Percentiles rank a stretch among this genome's conserved stretches.
These are phyloP conservation scores for Porogramme epimiltina DNA, from an alignment of 1,284 basidiomycete species.

Conservation along the genomic window DNA sequence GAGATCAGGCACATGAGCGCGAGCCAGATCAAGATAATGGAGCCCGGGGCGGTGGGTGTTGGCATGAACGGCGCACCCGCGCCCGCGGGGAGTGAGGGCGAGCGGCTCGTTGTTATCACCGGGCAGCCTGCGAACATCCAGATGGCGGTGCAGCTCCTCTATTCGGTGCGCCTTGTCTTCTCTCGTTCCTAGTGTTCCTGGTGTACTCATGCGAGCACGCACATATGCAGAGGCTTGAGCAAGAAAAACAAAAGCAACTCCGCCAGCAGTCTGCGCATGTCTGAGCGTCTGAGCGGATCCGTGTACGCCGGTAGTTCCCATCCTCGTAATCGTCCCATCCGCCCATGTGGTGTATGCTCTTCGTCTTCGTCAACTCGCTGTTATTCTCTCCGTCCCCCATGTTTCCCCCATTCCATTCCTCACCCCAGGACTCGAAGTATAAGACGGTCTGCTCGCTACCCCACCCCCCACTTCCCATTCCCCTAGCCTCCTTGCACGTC, in stretches of 20 bases:
- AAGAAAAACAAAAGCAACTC: slow-evolving; percentile 85
- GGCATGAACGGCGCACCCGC: slow-evolving; percentile 68
- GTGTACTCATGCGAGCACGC: neutral
- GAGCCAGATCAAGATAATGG: slow-evolving; percentile 98
- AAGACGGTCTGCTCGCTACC: neutral
- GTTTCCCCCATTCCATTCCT: too few relatives aligned
- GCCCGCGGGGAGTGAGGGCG: slow-evolving; percentile 76
- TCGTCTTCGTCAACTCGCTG: slow-evolving; percentile 2
- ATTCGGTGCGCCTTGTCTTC: slow-evolving; percentile 62
- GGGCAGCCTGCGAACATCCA: slow-evolving; percentile 95
- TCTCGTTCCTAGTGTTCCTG: neutral
- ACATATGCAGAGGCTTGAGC: slow-evolving; percentile 72
- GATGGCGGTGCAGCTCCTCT: slow-evolving; percentile 93
- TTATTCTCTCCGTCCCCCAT: neutral
- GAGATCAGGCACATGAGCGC: slow-evolving; percentile 95
- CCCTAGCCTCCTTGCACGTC: neutral
- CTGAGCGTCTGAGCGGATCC: neutral
- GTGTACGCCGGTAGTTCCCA: neutral
- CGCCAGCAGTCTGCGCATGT: slow-evolving; percentile 37
- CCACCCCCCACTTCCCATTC: neutral
- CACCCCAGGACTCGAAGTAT: too few relatives aligned
- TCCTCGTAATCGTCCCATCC: neutral
- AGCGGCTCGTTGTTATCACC: slow-evolving; percentile 92
- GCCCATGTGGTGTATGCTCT: slow-evolving; percentile 7
- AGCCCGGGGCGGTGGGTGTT: slow-evolving; percentile 82